Conservation (phyloP, 352 stramenopile species). For the Pythium brassicae region DNA sequence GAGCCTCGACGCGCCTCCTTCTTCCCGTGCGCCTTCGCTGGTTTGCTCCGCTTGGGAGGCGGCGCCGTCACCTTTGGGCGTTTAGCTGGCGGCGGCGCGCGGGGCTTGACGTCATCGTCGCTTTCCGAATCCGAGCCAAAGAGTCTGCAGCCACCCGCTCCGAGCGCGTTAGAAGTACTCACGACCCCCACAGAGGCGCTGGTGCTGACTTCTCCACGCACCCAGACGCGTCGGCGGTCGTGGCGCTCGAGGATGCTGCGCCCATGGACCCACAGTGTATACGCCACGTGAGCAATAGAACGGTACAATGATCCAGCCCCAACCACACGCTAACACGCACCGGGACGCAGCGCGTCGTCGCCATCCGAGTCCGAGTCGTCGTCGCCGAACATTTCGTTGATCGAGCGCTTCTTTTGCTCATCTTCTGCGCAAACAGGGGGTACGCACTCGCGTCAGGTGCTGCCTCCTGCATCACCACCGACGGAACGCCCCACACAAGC, state of each 20-base stretch:
- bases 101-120: constrained; percentile 63
- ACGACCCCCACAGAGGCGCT: not conserved
- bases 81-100: constrained; percentile 42
- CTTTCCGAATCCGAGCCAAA: constrained; percentile 88
- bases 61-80: constrained; percentile 31
- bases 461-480: not conserved
- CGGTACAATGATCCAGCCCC: not conserved
- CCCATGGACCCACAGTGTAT: not conserved
- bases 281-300: not conserved
- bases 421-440: constrained; percentile 44
- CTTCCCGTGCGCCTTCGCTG: constrained; percentile 6
- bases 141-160: constrained; percentile 28
- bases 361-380: constrained; percentile 75
- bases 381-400: constrained; percentile 87
- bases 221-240: constrained; percentile 71
- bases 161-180: not conserved
- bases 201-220: constrained; percentile 9
- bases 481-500: not conserved
- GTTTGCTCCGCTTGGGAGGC: constrained; percentile 4
- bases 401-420: constrained; percentile 79
- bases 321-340: constrained; percentile 17
- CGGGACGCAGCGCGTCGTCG: constrained; percentile 43
- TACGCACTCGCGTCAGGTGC: not conserved
- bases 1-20: constrained; percentile 12
- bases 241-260: constrained; percentile 29